Conservation (phyloP, 768 basidiomycete species). For the Rossbeevera mucosa region DNA sequence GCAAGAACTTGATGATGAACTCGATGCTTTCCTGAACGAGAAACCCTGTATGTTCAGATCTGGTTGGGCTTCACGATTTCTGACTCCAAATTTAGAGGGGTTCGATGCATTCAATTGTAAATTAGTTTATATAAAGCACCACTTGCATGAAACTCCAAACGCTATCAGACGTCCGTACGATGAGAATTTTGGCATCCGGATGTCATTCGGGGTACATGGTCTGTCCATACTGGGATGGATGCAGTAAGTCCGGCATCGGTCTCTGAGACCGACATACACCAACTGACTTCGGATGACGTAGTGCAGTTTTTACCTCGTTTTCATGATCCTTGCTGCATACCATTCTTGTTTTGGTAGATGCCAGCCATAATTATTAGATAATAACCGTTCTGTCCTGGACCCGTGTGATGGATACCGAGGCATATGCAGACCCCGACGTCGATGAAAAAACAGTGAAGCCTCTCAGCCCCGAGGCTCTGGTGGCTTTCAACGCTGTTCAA, state of each 20-base stretch:
- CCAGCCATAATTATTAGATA: no score
- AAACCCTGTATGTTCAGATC: conserved; percentile 30
- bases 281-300: no score
- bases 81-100: conserved; percentile 2
- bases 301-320: no score
- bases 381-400: no score
- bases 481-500: conserved; percentile 68
- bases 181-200: background rate
- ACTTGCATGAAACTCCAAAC: background rate
- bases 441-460: conserved; percentile 59
- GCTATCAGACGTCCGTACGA: background rate
- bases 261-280: no score
- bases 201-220: no score
- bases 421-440: conserved; percentile 46
- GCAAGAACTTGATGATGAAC: conserved; percentile 77
- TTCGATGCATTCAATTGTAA: background rate
- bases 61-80: background rate
- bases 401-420: conserved; percentile 51
- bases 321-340: no score
- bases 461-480: conserved; percentile 68
- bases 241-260: no score
- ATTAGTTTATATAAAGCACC: conserved; percentile 9
- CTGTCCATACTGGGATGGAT: no score
- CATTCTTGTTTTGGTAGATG: no score
- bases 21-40: conserved; percentile 70